Base-by-base conservation (phyloP, 345 rosid species). In the Rubroshorea leprosula region DNA sequence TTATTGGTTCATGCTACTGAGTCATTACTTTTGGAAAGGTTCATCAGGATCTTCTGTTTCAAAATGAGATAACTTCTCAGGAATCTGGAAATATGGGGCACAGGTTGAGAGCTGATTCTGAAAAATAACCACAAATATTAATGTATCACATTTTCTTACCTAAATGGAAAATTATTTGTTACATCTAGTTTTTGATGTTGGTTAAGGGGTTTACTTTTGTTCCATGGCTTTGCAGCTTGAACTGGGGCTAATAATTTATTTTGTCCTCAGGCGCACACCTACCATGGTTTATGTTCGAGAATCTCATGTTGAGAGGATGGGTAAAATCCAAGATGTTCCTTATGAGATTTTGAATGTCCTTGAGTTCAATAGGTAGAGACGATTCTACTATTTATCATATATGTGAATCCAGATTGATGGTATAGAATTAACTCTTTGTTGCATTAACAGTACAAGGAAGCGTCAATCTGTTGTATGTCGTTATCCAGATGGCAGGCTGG, bases 391-490 rank as follows among this genome's bases (percentile, higher is more conserved):
- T 51, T 25, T 6, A 14, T 57, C 59, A 13, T 46, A 3, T 47
- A 19, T 57, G 44, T 50, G 35, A 4, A 46, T 76, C 45, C 39
- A 16, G 50, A 58, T 43, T 56, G 16, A 21, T 50, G 59, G 23
- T 41, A 27, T 50, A 66, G 49, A 67, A 58, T 18, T 15, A 51
- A 14, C 43, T 57, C 43, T 57, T 64, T 58, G 43, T 50, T 78
- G 69, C 54, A 62, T 54, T 60, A 74, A 74, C 78, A 94, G 99
- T 79, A 87, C 95, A 10, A 82, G 99, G 77, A 94, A 90, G 85
- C 96, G 99, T 63, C 99, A 94, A 75, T 94, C 99, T 66, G 95
- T 94, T 78, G 90, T 94, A 68, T 94, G 99, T 59, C 90, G 96
- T 64, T 86, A 81, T 76, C 86, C 97, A 49, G 83, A 90, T 80